A percentile compares a stretch with the other conserved stretches of the same genome.
Conservation (phyloP, 805 yeast genomes). For the Isabelozyma rhagii region DNA sequence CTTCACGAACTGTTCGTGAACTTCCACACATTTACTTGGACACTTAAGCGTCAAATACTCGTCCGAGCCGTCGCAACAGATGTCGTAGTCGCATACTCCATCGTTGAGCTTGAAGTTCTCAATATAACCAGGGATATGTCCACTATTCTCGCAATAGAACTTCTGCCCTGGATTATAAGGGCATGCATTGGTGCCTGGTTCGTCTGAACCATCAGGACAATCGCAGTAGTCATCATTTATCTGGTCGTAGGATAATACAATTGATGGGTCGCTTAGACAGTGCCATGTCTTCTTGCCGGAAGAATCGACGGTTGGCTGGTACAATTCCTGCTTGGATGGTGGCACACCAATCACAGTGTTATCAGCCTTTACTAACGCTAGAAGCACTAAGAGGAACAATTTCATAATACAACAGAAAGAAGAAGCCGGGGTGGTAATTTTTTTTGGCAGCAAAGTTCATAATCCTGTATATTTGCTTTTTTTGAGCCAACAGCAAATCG, state of each 20-base stretch:
- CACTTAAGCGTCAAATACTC: conserved; percentile 55
- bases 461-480: background rate
- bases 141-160: conserved; percentile 78
- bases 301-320: conserved; percentile 49
- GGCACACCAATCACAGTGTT: conserved; percentile 29
- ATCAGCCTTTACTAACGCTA: background rate
- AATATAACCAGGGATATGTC: conserved; percentile 60
- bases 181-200: conserved; percentile 94
- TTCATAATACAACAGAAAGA: background rate
- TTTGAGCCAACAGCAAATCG: no score
- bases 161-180: conserved; percentile 21
- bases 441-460: background rate
- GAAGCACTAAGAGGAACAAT: background rate
- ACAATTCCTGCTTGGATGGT: conserved; percentile 39
- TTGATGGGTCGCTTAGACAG: conserved; percentile 68
- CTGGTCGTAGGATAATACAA: conserved; percentile 54
- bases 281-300: conserved; percentile 47
- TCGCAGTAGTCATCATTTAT: conserved; percentile 91
- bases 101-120: conserved; percentile 74
- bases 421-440: background rate
- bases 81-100: conserved; percentile 85
- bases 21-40: conserved; percentile 52
- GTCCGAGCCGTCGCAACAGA: conserved; percentile 95
- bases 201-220: conserved; percentile 97
- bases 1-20: conserved; percentile 35